Conservation (phyloP, 805 yeast genomes). For the Myxozyma neglecta region DNA sequence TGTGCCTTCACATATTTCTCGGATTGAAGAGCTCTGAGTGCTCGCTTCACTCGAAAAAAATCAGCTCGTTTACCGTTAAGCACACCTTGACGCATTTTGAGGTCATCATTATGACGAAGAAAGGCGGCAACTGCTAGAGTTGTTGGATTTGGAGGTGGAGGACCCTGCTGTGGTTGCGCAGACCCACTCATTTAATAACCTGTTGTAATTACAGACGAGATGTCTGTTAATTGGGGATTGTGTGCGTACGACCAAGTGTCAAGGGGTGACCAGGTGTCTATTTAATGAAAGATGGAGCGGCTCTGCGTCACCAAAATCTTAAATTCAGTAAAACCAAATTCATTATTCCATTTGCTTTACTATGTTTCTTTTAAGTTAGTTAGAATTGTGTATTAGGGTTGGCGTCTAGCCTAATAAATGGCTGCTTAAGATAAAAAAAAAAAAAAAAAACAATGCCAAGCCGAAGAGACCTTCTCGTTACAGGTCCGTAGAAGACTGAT, state of each 20-base stretch:
- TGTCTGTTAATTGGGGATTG: background rate
- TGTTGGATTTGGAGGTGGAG: conserved; percentile 44
- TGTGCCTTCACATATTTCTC: conserved; percentile 64
- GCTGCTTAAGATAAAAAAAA: no score
- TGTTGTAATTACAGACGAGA: background rate
- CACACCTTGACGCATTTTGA: conserved; percentile 83
- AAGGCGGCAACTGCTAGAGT: conserved; percentile 71
- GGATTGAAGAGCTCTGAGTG: conserved; percentile 71
- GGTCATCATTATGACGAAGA: conserved; percentile 60
- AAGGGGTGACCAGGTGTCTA: conserved; percentile 6
- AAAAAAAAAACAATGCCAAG: no score
- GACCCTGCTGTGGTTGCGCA: conserved; percentile 4
- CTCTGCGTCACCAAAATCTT: background rate
- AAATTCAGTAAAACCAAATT: background rate
- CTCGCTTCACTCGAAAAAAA: conserved; percentile 83
- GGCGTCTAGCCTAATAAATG: no score
- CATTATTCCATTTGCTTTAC: no score
- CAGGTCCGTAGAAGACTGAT: no score
- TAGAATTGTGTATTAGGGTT: no score
- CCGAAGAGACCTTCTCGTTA: no score
- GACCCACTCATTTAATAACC: background rate
- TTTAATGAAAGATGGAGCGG: background rate
- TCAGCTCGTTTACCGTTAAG: conserved; percentile 69
- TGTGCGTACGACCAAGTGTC: background rate
- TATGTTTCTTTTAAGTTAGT: no score